These are phyloP conservation scores for Ophiostoma perfectum DNA, from an alignment of 2,329 filamentous ascomycete species.

Conservation along the genomic window DNA sequence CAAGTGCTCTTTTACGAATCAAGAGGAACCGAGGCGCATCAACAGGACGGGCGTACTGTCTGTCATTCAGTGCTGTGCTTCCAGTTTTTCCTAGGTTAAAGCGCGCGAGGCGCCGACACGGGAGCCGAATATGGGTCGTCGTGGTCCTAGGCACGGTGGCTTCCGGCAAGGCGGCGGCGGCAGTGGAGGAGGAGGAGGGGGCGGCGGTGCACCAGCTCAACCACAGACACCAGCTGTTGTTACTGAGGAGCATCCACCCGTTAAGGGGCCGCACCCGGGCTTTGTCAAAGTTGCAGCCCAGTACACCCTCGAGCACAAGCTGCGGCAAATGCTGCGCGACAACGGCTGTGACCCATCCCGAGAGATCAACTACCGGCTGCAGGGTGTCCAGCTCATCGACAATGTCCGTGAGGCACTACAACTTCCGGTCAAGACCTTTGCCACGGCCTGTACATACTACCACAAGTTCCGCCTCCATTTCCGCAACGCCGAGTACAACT, in stretches of 20 bases:
- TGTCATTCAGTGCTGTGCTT: background rate
- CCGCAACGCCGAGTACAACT: conserved; percentile 79
- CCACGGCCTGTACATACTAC: conserved; percentile 86
- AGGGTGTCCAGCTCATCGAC: conserved; percentile 86
- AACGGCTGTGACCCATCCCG: conserved; percentile 68
- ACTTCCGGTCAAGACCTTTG: conserved; percentile 86
- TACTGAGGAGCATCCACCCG: conserved; percentile 21
- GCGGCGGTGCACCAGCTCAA: background rate
- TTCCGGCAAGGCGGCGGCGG: conserved; percentile 19
- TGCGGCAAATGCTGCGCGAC: conserved; percentile 65
- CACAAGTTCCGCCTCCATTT: conserved; percentile 88
- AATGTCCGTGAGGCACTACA: conserved; percentile 72
- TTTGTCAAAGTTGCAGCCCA: conserved; percentile 52
- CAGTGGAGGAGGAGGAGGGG: conserved; percentile 5
- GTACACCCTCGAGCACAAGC: conserved; percentile 75
- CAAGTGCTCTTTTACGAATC: background rate
- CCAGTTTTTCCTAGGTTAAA: background rate
- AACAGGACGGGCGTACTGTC: background rate
- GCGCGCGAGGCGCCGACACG: background rate
- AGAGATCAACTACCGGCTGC: conserved; percentile 74
- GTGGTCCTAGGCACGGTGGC: conserved; percentile 22
- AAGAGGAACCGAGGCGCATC: background rate
- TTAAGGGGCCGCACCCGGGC: conserved; percentile 36
- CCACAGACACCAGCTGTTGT: background rate
- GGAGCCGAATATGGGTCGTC: conserved; percentile 22